Conservation (phyloP, 2,329 filamentous ascomycete species). For the Talaromyces atroroseus region DNA sequence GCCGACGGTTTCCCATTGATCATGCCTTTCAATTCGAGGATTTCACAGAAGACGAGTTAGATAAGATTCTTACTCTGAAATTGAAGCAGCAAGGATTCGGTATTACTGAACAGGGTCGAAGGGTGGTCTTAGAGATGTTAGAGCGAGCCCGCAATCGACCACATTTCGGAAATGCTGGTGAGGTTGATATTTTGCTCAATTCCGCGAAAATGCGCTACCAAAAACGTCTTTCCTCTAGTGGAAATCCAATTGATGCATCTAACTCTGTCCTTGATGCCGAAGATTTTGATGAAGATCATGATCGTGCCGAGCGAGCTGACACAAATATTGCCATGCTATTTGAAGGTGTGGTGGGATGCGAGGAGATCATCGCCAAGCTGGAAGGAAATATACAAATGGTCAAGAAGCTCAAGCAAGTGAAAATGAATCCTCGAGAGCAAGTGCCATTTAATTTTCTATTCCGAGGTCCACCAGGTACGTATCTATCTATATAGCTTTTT, state of each 20-base stretch:
- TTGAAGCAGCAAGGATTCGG: conserved; percentile 52
- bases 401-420: conserved; percentile 46
- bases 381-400: conserved; percentile 52
- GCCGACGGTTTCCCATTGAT: conserved; percentile 58
- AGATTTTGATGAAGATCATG: conserved; percentile 58
- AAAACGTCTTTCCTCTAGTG: conserved; percentile 29
- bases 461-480: conserved; percentile 56
- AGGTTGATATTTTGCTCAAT: conserved; percentile 65
- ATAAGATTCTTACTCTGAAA: conserved; percentile 58
- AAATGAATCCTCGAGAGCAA: conserved; percentile 52
- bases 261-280: conserved; percentile 16
- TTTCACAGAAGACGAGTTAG: conserved; percentile 56
- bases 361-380: conserved; percentile 50
- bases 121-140: conserved; percentile 56
- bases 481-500: too few species aligned
- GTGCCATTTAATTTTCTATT: conserved; percentile 67
- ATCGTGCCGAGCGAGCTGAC: conserved; percentile 44
- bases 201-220: conserved; percentile 51
- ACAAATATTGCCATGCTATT: conserved; percentile 54
- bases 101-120: conserved; percentile 48
- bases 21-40: conserved; percentile 65
- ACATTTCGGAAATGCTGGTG: conserved; percentile 68
- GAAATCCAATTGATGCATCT: conserved; percentile 14
- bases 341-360: conserved; percentile 54
- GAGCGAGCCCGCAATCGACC: conserved; percentile 55